Percentiles rank a stretch among this genome's conserved stretches.
Evolutionary conservation across 768 basidiomycete genomes (phyloP).

Genomic region (Rhizopogon vinicolor): DNA sequence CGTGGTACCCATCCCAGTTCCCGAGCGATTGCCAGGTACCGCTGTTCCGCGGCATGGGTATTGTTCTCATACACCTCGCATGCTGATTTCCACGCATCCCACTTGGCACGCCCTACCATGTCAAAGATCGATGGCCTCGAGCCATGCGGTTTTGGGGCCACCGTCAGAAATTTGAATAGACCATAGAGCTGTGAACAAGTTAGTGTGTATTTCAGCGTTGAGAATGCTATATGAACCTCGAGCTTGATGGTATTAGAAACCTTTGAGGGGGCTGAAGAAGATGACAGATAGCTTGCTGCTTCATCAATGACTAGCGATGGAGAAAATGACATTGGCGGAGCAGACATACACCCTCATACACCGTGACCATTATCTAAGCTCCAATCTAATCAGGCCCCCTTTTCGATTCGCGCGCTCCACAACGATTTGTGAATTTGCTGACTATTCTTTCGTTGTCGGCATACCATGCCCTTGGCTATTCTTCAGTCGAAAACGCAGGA

Average conservation of each 20-base stretch:
- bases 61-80: constrained; percentile 43
- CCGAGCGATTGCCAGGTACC: constrained; percentile 67
- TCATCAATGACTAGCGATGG: constrained; percentile 44
- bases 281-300: constrained; percentile 64
- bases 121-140: constrained; percentile 75
- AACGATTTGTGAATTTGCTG: too few species aligned
- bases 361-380: constrained; percentile 37
- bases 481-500: too few species aligned
- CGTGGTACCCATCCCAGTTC: constrained; percentile 64
- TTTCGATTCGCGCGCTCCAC: too few species aligned
- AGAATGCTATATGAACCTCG: constrained; percentile 50
- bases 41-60: constrained; percentile 46
- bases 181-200: constrained; percentile 67
- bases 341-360: constrained; percentile 6
- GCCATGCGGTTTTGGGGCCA: constrained; percentile 47
- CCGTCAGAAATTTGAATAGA: constrained; percentile 73
- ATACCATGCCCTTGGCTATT: too few species aligned
- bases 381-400: not conserved
- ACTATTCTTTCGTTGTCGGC: too few species aligned
- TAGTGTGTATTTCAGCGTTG: constrained; percentile 8
- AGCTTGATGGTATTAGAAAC: constrained; percentile 65
- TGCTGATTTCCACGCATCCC: constrained; percentile 73
- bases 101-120: constrained; percentile 75
- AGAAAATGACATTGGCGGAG: constrained; percentile 18
- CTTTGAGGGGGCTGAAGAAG: constrained; percentile 44